These are phyloP conservation scores for Cornus suecica DNA, from an alignment of 148 eudicot genomes.

Conservation along the genomic window DNA sequence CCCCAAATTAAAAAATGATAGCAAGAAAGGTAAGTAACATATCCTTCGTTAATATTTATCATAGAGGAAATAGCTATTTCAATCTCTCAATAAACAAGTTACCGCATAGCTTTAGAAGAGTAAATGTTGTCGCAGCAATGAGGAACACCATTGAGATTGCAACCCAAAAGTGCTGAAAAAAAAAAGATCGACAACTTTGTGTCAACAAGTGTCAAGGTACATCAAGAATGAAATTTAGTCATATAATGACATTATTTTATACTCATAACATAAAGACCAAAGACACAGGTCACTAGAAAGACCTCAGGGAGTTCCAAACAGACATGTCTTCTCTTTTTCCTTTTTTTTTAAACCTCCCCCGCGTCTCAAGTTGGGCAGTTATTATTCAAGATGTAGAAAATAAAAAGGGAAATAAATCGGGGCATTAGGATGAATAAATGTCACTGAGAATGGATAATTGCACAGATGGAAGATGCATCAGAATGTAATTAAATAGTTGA, in stretches of 20 bases:
- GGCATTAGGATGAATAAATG: too few species aligned
- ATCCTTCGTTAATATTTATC: neutral
- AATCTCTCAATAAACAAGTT: constrained; percentile 12
- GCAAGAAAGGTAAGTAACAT: neutral
- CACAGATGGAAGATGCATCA: too few species aligned
- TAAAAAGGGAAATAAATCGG: too few species aligned
- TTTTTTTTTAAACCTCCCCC: too few species aligned
- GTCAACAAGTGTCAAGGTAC: constrained; percentile 8
- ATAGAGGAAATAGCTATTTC: neutral
- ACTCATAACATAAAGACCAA: neutral
- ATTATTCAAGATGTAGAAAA: too few species aligned
- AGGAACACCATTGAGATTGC: constrained; percentile 66
- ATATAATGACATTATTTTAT: neutral
- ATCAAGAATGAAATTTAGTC: neutral
- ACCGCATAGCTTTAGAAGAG: constrained; percentile 59
- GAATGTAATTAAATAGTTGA: too few species aligned
- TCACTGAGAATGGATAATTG: too few species aligned
- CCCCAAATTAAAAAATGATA: neutral
- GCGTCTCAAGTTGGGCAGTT: too few species aligned
- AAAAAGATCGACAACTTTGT: constrained; percentile 3
- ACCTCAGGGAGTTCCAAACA: neutral
- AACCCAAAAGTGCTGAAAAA: constrained; percentile 61
- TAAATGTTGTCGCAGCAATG: constrained; percentile 56
- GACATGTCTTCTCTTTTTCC: neutral
- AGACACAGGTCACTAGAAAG: neutral